Evolutionary conservation across 345 rosid species (phyloP).

Genomic region (Xanthoceras sorbifolium): DNA sequence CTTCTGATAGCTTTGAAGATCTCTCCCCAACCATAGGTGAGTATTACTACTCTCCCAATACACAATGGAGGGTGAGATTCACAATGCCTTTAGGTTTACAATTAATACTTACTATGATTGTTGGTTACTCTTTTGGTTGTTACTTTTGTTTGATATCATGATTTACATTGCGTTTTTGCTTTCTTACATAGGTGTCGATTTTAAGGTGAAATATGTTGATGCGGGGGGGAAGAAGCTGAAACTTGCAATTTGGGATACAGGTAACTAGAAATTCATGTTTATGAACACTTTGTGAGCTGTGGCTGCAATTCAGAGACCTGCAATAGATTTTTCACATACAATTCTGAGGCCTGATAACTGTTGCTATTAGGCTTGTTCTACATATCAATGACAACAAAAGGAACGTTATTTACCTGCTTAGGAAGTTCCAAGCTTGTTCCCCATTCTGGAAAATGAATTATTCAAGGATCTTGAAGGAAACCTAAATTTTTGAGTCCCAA

Average conservation of each 20-base stretch:
- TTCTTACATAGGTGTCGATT: slow-evolving; percentile 71
- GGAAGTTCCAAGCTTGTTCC: too few relatives aligned
- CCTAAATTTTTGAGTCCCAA: too few relatives aligned
- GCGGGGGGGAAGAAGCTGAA: slow-evolving; percentile 81
- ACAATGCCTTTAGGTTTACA: background rate
- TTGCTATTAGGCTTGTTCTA: too few relatives aligned
- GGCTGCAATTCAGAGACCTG: too few relatives aligned
- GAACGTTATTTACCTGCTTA: too few relatives aligned
- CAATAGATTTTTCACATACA: too few relatives aligned
- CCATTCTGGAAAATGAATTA: too few relatives aligned
- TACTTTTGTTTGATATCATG: background rate
- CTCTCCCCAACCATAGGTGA: slow-evolving; percentile 55
- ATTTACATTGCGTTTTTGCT: background rate
- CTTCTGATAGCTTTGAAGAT: slow-evolving; percentile 40
- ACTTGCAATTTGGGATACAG: slow-evolving; percentile 99
- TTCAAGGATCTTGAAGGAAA: too few relatives aligned
- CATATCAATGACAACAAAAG: too few relatives aligned
- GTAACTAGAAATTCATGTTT: slow-evolving; percentile 30
- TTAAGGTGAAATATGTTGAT: slow-evolving; percentile 78
- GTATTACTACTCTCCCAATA: background rate
- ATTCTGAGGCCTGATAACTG: too few relatives aligned
- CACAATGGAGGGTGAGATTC: background rate
- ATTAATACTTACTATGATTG: too few relatives aligned
- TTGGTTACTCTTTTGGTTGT: background rate
- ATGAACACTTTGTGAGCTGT: too few relatives aligned